Base-by-base conservation (phyloP, 805 yeast genomes). In the Debaryomyces tyrocola region DNA sequence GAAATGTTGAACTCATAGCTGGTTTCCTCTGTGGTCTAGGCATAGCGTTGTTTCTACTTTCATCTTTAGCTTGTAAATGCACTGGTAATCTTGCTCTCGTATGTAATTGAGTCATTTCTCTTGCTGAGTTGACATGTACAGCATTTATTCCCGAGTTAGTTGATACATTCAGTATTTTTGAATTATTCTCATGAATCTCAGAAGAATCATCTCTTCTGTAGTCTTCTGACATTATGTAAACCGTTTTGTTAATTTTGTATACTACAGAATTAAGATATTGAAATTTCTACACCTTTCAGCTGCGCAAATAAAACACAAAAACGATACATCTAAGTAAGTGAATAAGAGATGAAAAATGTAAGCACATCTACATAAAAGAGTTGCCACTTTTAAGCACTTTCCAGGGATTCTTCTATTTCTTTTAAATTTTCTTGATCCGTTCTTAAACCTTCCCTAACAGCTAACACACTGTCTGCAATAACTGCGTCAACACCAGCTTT, bases 401-500 rank as follows among this genome's bases (percentile, higher is more conserved):
- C 42, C 28, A 47, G 34, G 1, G 51, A 48, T 4, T 55, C 57
- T 35, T 59, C 63, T 34, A 49, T 41, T n/a, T 50, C 56, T 41
- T 53, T 58, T 37, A 57, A 46, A 20, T 40, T 41, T 31, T 58
- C 62, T 37, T 59, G 66, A 39, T 65, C 70, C 41, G 55, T 57
- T 47, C 77, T 79, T 50, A 91, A 74, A 6, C 88, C 96, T 56
- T 85, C 85, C 60, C 96, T 77, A n/a, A 91, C 95, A 0, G 96
- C 97, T 58, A 91, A 74, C 1, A 92, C 98, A 45, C 89, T 84
- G 66, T 92, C 98, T 3, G 89, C 97, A 67, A 92, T 92, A n/a
- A 92, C 97, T 0, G 99, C 99, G 73, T 92, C 98, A 10, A 92
- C 96, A 7, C 98, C 98, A 3, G 95, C 91, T 52, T 82, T 83